Base-by-base conservation (phyloP, 805 yeast species). In the Metschnikowia henanensis region DNA sequence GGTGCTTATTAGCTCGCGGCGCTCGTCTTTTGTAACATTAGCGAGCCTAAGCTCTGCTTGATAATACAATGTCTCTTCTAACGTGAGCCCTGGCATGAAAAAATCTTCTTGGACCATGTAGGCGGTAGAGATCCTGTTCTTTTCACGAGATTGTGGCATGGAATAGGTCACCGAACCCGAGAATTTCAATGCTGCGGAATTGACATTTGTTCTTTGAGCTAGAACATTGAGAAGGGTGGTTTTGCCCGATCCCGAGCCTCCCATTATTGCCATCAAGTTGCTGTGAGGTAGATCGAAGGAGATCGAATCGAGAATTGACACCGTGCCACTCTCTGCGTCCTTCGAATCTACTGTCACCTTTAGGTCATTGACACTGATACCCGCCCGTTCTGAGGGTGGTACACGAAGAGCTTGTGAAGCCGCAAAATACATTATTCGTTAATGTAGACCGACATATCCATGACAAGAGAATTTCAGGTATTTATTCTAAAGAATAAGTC, bases 231-330 rank as follows among this genome's bases (percentile, higher is more conserved):
- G 66, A 34, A 88, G 60, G 0, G 96, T 86, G 0, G 96, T 88
- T 57, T 89, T 88, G 3, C 95, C 96, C 3, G 89, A 80, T 0
- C 96, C 96, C 0, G 91, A 84, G 0, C 95, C 92, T 2, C 96
- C 96, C 68, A 89, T 76, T 8, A 88, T 84, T 5, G 95, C 95
- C 62, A 88, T 73, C 30, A 89, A 62, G 8, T 83, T 69, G 15
- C 87, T 86, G 12, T 77, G 60, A 0, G 79, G 76, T 9, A 86
- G 68, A 39, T 79, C 80, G 47, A 86, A 73, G 2, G 86, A 78
- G 36, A 87, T 68, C 21, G 79, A 57, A 42, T 70, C 59, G 21
- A 70, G 50, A 21, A 70, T 66, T 12, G 42, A 31, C n/a, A 37
- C 13, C 9, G 43, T 6, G 16, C 50, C 54, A 3, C 30, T 21